Base-by-base conservation (phyloP, 192 early-diverging fungal species). In the Jimgerdemannia flammicorona region DNA sequence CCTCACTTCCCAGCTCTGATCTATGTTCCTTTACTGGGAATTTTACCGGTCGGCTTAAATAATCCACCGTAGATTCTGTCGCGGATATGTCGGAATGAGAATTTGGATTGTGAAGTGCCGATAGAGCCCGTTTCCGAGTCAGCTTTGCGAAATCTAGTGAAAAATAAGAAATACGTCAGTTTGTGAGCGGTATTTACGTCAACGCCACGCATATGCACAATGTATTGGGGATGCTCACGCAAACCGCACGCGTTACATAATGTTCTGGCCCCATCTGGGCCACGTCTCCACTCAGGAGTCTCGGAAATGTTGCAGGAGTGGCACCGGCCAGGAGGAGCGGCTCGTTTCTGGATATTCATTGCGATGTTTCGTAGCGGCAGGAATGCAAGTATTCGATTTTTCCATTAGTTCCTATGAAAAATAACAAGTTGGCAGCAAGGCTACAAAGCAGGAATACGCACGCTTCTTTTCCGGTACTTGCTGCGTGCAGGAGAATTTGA, bases 211-310 rank as follows among this genome's bases (percentile, higher is more conserved):
- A 59, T 59, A 10, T 59, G 49, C 49, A 59, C 6, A 59, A 14
- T 69, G 40, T 20, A 0, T 3, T 29, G 11, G 3, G 65, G 76
- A 90, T 59, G 49, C 90, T 87, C 88, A 93, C 92, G 92, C 65
- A 94, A 86, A 17, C 96, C 96, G 80, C 97, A 96, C 0, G 95
- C 97, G 83, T 98, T 98, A 85, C 97, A 98, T 20, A 98, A 87
- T 10, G 96, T 97, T 40, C 97, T 85, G 4, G 93, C 91, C 19
- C 95, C 95, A 64, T 93, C 91, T 19, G 96, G 96, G 8, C 97
- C 96, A 17, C 97, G 91, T 43, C 97, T 86, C 97, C 97, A 98
- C 80, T 97, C 95, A 43, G 96, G 96, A 0, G 96, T 97, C 77
- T 95, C 94, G 3, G 90, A 93, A 67, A 90, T 92, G 71, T 93